Conservation (phyloP, 495 filamentous ascomycete species). For the Aspergillus saccharolyticus region DNA sequence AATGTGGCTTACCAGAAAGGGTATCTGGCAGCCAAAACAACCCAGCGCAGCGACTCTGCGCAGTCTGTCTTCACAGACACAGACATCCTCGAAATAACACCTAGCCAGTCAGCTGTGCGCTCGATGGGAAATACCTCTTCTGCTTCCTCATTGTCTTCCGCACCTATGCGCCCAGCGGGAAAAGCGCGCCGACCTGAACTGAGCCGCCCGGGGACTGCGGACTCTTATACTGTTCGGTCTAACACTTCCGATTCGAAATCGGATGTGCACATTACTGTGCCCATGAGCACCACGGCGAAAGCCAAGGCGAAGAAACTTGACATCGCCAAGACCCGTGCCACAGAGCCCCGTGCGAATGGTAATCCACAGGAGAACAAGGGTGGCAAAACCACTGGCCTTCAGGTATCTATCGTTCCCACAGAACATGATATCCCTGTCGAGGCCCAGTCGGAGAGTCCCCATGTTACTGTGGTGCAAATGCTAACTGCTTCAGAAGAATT, state of each 20-base stretch:
- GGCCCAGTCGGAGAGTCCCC: slow-evolving; percentile 26
- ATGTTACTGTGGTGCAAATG: slow-evolving; percentile 17
- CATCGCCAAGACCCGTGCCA: slow-evolving; percentile 30
- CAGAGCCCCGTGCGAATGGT: slow-evolving; percentile 20
- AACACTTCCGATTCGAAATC: slow-evolving; percentile 25
- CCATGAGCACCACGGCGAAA: slow-evolving; percentile 17
- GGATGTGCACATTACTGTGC: slow-evolving; percentile 25
- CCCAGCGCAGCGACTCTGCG: no score
- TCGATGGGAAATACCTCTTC: slow-evolving; percentile 31
- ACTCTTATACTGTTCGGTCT: slow-evolving; percentile 46
- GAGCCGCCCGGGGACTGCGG: slow-evolving; percentile 52
- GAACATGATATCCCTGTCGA: slow-evolving; percentile 47
- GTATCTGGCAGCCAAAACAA: no score
- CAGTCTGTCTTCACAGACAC: no score
- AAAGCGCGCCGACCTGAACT: slow-evolving; percentile 26
- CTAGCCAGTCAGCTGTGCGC: slow-evolving; percentile 33
- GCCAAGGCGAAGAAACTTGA: slow-evolving; percentile 37
- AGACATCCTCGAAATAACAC: slow-evolving; percentile 19
- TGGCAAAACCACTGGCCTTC: background rate
- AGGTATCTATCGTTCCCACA: background rate
- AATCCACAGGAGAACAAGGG: slow-evolving; percentile 16
- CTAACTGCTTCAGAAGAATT: background rate
- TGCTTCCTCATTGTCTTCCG: slow-evolving; percentile 50
- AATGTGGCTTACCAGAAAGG: no score
- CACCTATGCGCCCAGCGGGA: slow-evolving; percentile 52